Evolutionary conservation across 331 rosid species (phyloP).

Genomic region (Telfairia occidentalis): DNA sequence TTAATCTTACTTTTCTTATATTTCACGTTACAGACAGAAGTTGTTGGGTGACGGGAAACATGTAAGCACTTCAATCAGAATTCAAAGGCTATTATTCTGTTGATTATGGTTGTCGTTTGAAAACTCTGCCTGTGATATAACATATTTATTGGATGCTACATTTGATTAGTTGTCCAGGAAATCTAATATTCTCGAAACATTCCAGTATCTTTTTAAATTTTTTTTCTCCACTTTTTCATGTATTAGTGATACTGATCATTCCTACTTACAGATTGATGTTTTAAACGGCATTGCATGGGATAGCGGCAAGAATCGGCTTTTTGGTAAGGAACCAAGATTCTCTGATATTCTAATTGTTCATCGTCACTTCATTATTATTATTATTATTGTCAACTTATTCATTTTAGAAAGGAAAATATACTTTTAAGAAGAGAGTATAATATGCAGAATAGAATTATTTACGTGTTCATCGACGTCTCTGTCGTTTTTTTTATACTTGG

Average conservation of each 20-base stretch:
- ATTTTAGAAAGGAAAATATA: neutral
- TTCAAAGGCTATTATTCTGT: neutral
- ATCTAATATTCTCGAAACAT: neutral
- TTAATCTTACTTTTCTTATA: neutral
- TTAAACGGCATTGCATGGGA: conserved; percentile 98
- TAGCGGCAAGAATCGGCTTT: conserved; percentile 33
- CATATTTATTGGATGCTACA: neutral
- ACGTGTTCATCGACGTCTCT: neutral
- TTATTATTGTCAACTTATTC: neutral
- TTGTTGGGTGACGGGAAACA: conserved; percentile 33
- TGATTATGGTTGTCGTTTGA: neutral
- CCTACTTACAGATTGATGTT: conserved; percentile 52
- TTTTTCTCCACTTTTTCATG: neutral
- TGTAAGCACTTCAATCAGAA: conserved; percentile 39
- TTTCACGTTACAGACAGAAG: conserved; percentile 33
- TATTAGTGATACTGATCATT: neutral
- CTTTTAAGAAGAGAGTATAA: neutral
- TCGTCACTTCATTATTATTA: neutral
- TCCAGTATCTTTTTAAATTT: neutral
- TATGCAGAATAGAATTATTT: neutral
- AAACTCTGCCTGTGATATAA: neutral
- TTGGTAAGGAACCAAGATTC: conserved; percentile 38
- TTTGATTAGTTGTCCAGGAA: neutral
- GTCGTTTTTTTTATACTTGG: neutral
- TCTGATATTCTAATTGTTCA: neutral